Base-by-base conservation (phyloP, 2,329 filamentous ascomycete species). In the Ophiocordyceps camponoti-floridani region DNA sequence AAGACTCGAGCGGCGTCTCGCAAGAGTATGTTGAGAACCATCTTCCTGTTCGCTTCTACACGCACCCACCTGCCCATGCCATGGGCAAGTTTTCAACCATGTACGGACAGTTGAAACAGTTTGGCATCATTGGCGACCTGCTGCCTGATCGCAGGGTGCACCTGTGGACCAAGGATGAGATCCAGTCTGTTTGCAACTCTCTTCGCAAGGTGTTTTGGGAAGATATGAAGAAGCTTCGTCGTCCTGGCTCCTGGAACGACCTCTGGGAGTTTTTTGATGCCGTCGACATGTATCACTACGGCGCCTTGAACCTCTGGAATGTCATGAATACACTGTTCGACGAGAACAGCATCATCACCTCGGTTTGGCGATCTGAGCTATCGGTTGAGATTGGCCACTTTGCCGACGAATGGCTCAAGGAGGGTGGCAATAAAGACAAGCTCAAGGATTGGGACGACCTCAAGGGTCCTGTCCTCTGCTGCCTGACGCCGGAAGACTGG, bases 191-290 rank as follows among this genome's bases (percentile, higher is more conserved):
- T 3, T 63, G 60, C 46, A 67, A 66, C 47, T 61, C 60, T 4
- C 50, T 65, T 26, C 64, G 64, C 38, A 53, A 57, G 42, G 47
- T 54, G 37, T 54, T 61, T 42, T 65, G 61, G 61, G 43, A 56
- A 1, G 44, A 52, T 11, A 59, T 69, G 55, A 59, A 54, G 47
- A 31, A 33, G 1, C 61, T 67, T 54, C 48, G 44, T 18, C 41
- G 52, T 18, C 59, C 56, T 2, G 14, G 53, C 27, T 55, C 45
- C 48, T 67, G 61, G 54, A 58, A 61, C 33, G 63, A 68, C 26
- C 53, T 73, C 19, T 71, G 65, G 56, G 50, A 54, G 2, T 72
- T 67, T 49, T 74, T 68, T 42, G 70, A 73, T 48, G 59, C 62
- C 1, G 47, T 54, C 10, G 70, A 73, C 43, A 55, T 74, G 27